A percentile compares a stretch with the other conserved stretches of the same genome.
These are phyloP conservation scores for Antrodiella citrinella DNA, from an alignment of 768 basidiomycete species.

Conservation along the genomic window DNA sequence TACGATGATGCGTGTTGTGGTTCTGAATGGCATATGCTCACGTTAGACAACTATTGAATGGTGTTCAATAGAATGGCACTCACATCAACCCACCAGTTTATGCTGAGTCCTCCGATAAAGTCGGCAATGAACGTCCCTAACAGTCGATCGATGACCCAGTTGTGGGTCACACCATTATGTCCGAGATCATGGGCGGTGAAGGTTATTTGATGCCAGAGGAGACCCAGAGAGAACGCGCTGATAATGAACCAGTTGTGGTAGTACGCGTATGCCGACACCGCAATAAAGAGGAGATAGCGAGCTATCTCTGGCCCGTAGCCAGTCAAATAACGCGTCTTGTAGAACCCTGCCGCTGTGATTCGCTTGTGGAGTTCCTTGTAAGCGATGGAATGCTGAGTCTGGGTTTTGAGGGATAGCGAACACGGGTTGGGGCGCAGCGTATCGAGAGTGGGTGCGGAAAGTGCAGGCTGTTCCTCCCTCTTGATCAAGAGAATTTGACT, in stretches of 20 bases:
- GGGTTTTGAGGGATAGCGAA: constrained; percentile 44
- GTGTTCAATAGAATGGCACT: constrained; percentile 29
- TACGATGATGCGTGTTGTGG: constrained; percentile 94
- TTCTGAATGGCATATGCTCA: constrained; percentile 37
- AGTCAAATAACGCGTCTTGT: constrained; percentile 71
- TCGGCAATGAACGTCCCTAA: constrained; percentile 76
- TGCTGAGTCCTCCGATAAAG: constrained; percentile 85
- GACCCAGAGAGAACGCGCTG: constrained; percentile 77
- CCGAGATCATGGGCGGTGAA: constrained; percentile 94
- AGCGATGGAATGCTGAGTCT: constrained; percentile 63
- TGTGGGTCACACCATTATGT: constrained; percentile 88
- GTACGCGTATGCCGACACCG: constrained; percentile 52
- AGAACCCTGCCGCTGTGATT: constrained; percentile 73
- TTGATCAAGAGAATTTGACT: constrained; percentile 61
- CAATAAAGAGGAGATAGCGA: constrained; percentile 69
- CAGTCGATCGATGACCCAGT: constrained; percentile 74
- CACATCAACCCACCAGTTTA: constrained; percentile 98
- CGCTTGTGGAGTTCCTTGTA: constrained; percentile 74
- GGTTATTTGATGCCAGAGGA: constrained; percentile 92
- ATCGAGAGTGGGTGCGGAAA: constrained; percentile 32
- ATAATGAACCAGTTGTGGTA: constrained; percentile 52
- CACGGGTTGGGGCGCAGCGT: constrained; percentile 48
- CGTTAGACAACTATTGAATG: not conserved
- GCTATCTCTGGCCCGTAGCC: constrained; percentile 86
- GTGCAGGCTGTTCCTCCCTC: constrained; percentile 22